Base-by-base conservation (phyloP, 164 flowering plant genomes). In the Magnolia sinica region DNA sequence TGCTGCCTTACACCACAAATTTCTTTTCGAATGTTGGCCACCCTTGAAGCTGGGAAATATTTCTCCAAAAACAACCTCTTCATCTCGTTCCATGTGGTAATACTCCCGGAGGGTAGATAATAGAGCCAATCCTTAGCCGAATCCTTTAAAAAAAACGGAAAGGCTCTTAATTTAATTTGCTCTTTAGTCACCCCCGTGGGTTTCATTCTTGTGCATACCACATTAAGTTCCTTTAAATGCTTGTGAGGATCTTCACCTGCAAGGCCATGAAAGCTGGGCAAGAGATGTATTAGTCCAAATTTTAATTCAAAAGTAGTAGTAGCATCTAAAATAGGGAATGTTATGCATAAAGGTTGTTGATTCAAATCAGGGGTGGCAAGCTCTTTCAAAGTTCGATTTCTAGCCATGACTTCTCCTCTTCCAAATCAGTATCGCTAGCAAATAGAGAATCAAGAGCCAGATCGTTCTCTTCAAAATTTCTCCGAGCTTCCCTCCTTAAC, bases 231-330 rank as follows among this genome's bases (percentile, higher is more conserved):
- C 66, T 64, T 64, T 64, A 64, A 22, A 64, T 64, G 24, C 7
- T 64, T 64, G 22, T 64, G n/a, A 7, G 66, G 66, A 64, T 64
- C 66, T 64, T 64, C 66, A 64, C 66, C 24, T 64, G 27, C n/a
- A 64, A 64, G 24, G 19, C 24, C 66, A 64, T 6, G 8, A 64
- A 63, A 64, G 2, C 24, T 16, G 20, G 66, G 24, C 24, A 63
- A 64, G 20, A 64, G 66, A 64, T 64, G 66, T 64, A 64, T 64
- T 64, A 64, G 24, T 64, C 24, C 1, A 1, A 0, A 64, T 64
- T 64, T 64, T 2, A 64, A 19, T 19, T 64, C 24, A 64, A 64
- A 64, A 64, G 66, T 19, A 64, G 66, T 13, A 58, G 3, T 13
- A 13, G 2, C 2, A 27, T 27, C 29, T 27, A 27, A 27, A 27